Evolutionary conservation across 2,329 filamentous ascomycete species (phyloP).

Genomic region (Verticillium longisporum): DNA sequence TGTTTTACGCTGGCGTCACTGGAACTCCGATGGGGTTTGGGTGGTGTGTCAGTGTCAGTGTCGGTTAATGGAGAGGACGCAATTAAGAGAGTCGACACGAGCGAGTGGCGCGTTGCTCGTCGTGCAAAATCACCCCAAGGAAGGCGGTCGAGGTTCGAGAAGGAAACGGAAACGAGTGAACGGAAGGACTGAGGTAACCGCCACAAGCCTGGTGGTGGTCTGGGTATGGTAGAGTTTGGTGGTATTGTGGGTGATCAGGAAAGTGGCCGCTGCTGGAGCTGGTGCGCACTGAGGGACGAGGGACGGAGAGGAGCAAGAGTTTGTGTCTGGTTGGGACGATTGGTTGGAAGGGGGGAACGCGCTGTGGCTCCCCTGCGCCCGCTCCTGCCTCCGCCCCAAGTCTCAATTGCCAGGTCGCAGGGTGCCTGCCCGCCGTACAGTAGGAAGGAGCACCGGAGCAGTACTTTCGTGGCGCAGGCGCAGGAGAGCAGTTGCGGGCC

Average conservation of each 20-base stretch:
- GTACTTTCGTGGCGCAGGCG: not conserved
- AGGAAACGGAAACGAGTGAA: not conserved
- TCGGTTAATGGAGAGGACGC: not conserved
- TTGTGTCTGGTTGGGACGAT: not conserved
- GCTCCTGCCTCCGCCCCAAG: not conserved
- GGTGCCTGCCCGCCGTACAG: not conserved
- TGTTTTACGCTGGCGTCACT: not conserved
- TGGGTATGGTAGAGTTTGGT: not conserved
- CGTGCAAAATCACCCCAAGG: not conserved
- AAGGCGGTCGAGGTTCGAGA: not conserved
- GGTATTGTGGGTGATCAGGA: not conserved
- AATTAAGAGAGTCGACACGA: not conserved
- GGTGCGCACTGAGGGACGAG: not conserved
- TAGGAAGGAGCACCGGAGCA: not conserved
- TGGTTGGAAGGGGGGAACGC: not conserved
- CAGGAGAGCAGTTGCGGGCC: not conserved
- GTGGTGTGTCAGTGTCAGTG: too few species aligned
- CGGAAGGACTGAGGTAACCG: not conserved
- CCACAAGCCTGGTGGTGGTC: not conserved
- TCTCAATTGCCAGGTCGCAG: not conserved
- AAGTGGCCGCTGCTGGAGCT: not conserved
- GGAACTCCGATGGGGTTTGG: not conserved
- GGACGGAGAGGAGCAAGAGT: not conserved
- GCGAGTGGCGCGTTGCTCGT: not conserved
- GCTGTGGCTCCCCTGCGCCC: not conserved